phyloP scores from a whole-genome alignment of 768 basidiomycete species.

The Lentinula guzmanii region DNA sequence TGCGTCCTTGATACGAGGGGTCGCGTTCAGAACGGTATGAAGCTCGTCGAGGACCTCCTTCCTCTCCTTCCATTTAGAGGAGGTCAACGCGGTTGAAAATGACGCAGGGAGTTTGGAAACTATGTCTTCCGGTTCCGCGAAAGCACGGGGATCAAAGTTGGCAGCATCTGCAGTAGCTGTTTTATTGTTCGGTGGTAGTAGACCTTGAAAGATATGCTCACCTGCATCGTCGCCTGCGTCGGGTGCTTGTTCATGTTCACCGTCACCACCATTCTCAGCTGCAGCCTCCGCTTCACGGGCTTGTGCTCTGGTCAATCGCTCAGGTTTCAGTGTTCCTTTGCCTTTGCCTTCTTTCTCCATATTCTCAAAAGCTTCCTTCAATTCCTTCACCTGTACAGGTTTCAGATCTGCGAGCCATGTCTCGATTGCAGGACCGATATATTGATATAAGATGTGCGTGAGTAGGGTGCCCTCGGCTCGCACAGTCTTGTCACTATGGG shows the following conservation, averaged over 20 bases:
- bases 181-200: slow-evolving; percentile 7
- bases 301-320: slow-evolving; percentile 69
- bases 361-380: slow-evolving; percentile 84
- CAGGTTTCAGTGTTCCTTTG: slow-evolving; percentile 74
- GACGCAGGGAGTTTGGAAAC: slow-evolving; percentile 68
- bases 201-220: slow-evolving; percentile 16
- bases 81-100: slow-evolving; percentile 69
- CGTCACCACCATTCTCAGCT: slow-evolving; percentile 30
- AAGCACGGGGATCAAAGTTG: slow-evolving; percentile 67
- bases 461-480: slow-evolving; percentile 86
- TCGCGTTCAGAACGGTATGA: slow-evolving; percentile 56
- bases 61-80: slow-evolving; percentile 97
- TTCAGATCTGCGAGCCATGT: slow-evolving; percentile 87
- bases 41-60: slow-evolving; percentile 89
- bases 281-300: slow-evolving; percentile 62
- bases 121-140: slow-evolving; percentile 80
- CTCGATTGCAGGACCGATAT: slow-evolving; percentile 78
- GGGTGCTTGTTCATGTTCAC: slow-evolving; percentile 27
- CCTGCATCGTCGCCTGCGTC: slow-evolving; percentile 37
- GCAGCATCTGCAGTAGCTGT: slow-evolving; percentile 33
- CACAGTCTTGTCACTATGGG: slow-evolving; percentile 92
- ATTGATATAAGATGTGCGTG: slow-evolving; percentile 74
- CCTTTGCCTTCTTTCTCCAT: slow-evolving; percentile 85
- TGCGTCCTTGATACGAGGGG: slow-evolving; percentile 75
- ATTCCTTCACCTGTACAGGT: slow-evolving; percentile 93